Percentiles rank a stretch among this genome's conserved stretches.
Evolutionary conservation across 257 asterid species (phyloP).

Genomic region (Galeopsis tetrahit): DNA sequence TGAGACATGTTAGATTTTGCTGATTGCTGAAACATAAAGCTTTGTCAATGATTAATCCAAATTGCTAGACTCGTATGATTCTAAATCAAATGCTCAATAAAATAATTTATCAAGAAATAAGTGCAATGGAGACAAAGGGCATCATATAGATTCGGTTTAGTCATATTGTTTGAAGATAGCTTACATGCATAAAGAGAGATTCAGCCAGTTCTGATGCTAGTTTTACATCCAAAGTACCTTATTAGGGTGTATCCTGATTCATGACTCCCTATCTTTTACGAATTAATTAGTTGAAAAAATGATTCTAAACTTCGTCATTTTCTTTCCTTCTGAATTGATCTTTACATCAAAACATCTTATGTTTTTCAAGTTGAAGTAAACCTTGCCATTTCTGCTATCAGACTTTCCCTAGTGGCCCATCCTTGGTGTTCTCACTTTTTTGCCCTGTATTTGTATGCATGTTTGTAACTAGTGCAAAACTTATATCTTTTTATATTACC

Average conservation of each 20-base stretch:
- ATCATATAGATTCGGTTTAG: background rate
- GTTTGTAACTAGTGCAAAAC: slow-evolving; percentile 23
- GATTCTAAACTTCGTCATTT: background rate
- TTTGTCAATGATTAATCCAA: slow-evolving; percentile 12
- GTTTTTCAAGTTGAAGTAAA: slow-evolving; percentile 18
- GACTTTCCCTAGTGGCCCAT: slow-evolving; percentile 4
- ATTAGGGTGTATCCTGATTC: slow-evolving; percentile 6
- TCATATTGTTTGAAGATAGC: slow-evolving; percentile 17
- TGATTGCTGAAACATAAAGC: slow-evolving; percentile 22
- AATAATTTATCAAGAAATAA: slow-evolving; percentile 1
- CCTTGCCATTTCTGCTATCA: slow-evolving; percentile 4
- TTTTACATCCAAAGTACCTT: slow-evolving; percentile 10
- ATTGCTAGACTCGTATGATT: slow-evolving; percentile 9
- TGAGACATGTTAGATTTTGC: slow-evolving; percentile 11
- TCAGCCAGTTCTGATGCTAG: slow-evolving; percentile 6
- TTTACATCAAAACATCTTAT: slow-evolving; percentile 10
- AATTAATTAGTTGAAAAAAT: slow-evolving; percentile 8
- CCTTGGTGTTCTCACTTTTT: background rate
- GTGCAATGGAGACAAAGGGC: slow-evolving; percentile 9
- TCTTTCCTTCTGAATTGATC: slow-evolving; percentile 3
- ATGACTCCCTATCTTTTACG: background rate
- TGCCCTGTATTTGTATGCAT: slow-evolving; percentile 14
- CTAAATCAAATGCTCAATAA: background rate
- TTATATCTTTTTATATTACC: slow-evolving; percentile 30
- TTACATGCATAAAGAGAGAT: background rate